These are phyloP conservation scores for Cunninghamia lanceolata DNA, from an alignment of 75 land plant species.

Conservation along the genomic window DNA sequence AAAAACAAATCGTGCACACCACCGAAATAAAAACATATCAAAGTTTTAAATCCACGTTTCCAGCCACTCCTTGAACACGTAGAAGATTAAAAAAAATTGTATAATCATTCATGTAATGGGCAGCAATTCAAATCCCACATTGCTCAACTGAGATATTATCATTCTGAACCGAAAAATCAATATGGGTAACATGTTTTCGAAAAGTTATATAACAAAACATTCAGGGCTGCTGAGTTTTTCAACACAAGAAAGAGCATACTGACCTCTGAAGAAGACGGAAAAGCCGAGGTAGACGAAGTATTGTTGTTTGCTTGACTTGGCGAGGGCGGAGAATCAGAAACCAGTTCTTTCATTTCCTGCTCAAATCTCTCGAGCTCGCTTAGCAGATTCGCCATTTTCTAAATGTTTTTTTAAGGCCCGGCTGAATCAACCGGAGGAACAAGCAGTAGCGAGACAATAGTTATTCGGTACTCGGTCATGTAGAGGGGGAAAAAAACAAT, in stretches of 20 bases:
- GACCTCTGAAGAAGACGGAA: slow-evolving; percentile 3
- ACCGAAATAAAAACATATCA: too few species aligned
- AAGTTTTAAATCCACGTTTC: too few species aligned
- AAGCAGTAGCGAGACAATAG: too few species aligned
- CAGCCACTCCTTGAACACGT: too few species aligned
- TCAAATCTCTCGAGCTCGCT: slow-evolving; percentile 49
- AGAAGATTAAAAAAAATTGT: too few species aligned
- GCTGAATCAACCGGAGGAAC: too few species aligned
- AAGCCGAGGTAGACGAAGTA: background rate
- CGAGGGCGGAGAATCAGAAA: slow-evolving; percentile 22
- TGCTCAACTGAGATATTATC: background rate
- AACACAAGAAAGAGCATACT: background rate
- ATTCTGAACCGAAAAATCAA: background rate
- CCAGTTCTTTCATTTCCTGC: slow-evolving; percentile 48
- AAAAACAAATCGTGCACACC: too few species aligned
- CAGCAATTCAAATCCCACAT: background rate
- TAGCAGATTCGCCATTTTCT: slow-evolving; percentile 32
- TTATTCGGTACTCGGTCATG: too few species aligned
- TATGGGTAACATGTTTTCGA: background rate
- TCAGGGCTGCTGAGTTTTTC: background rate
- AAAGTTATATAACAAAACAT: background rate
- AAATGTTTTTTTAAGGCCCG: background rate
- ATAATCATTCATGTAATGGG: background rate
- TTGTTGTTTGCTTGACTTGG: background rate
- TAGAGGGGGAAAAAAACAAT: too few species aligned